These are phyloP conservation scores for Trichodelitschia bisporula DNA, from an alignment of 495 filamentous ascomycete genomes.

Conservation along the genomic window DNA sequence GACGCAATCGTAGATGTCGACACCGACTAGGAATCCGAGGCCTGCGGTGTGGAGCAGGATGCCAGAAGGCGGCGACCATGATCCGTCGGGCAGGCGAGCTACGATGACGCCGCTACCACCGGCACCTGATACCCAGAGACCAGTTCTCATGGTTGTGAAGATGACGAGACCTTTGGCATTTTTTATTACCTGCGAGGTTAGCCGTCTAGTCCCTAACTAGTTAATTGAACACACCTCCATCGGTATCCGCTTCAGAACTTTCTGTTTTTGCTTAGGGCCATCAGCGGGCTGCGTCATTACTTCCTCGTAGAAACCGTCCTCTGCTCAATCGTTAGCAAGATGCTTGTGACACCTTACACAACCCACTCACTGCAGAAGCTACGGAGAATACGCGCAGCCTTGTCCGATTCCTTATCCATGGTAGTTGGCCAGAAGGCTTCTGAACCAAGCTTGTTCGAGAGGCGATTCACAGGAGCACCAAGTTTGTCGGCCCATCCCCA, in stretches of 20 bases:
- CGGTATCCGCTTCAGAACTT: conserved; percentile 62
- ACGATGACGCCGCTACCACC: conserved; percentile 66
- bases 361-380: conserved; percentile 42
- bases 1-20: conserved; percentile 86
- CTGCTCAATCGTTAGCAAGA: conserved; percentile 6
- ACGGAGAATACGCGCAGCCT: conserved; percentile 54
- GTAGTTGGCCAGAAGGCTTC: conserved; percentile 68
- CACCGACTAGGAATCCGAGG: conserved; percentile 67
- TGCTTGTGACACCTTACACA: not conserved
- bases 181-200: conserved; percentile 35
- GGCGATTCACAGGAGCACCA: conserved; percentile 40
- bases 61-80: conserved; percentile 73
- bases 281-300: conserved; percentile 20
- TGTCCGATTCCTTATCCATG: conserved; percentile 59
- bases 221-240: conserved; percentile 20
- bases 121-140: conserved; percentile 73
- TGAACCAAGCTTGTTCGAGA: conserved; percentile 46
- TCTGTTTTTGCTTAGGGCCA: conserved; percentile 38
- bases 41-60: conserved; percentile 72
- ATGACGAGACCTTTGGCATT: conserved; percentile 71
- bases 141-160: conserved; percentile 83
- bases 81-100: conserved; percentile 53
- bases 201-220: too few relatives aligned
- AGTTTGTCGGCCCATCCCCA: conserved; percentile 23
- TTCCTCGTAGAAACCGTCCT: conserved; percentile 35